A percentile compares a stretch with the other conserved stretches of the same genome.
phyloP scores from a whole-genome alignment of 176 grass and related monocot genomes.

The Triticum urartu region DNA sequence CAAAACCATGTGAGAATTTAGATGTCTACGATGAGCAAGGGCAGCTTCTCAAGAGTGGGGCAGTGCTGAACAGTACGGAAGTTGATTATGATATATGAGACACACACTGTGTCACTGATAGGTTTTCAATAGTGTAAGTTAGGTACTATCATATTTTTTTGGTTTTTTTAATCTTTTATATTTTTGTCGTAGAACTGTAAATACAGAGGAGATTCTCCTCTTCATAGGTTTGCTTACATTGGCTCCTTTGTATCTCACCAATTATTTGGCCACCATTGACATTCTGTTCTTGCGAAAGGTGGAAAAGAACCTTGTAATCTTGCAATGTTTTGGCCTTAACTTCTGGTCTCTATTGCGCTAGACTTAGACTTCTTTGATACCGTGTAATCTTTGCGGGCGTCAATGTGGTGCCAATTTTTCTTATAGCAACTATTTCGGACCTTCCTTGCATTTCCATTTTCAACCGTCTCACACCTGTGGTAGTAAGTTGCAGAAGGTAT shows the following conservation, averaged over 20 bases:
- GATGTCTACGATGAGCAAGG: slow-evolving; percentile 59
- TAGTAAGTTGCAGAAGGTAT: neutral
- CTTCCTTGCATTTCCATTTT: neutral
- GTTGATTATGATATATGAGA: slow-evolving; percentile 87
- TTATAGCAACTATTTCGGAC: neutral
- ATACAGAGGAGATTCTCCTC: slow-evolving; percentile 35
- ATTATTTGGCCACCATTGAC: slow-evolving; percentile 16
- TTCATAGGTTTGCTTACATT: slow-evolving; percentile 21
- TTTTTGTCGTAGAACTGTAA: slow-evolving; percentile 30
- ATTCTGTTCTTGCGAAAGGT: slow-evolving; percentile 2
- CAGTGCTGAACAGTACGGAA: slow-evolving; percentile 47
- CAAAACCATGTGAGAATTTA: slow-evolving; percentile 80
- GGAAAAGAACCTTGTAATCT: neutral
- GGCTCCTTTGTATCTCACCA: slow-evolving; percentile 21
- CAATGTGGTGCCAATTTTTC: neutral
- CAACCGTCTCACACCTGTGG: neutral
- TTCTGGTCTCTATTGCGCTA: neutral
- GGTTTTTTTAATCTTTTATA: neutral
- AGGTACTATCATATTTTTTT: neutral
- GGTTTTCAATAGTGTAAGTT: neutral
- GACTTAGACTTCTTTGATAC: neutral
- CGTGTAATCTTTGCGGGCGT: neutral
- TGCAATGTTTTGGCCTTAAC: neutral
- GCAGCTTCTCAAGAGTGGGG: slow-evolving; percentile 48
- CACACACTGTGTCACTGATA: slow-evolving; percentile 19